These are phyloP conservation scores for Kazachstania sp. DNA, from an alignment of 1,139 yeast species.

Conservation along the genomic window DNA sequence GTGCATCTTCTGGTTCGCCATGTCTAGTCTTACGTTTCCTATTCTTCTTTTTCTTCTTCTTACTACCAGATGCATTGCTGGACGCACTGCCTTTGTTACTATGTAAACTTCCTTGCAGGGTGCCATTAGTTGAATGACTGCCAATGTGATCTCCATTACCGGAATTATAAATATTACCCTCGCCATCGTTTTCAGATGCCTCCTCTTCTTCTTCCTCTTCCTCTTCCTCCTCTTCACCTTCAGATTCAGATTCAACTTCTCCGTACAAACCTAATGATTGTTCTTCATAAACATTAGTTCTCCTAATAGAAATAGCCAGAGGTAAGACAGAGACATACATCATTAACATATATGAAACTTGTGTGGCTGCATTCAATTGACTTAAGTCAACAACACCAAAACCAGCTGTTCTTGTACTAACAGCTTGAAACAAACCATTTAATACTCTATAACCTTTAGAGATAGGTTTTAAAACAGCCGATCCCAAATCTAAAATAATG, in stretches of 20 bases:
- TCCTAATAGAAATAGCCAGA: constrained; percentile 86
- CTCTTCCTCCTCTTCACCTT: constrained; percentile 15
- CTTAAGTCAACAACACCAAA: constrained; percentile 64
- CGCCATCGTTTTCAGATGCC: constrained; percentile 14
- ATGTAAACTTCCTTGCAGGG: not conserved
- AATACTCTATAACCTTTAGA: constrained; percentile 63
- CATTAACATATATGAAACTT: constrained; percentile 90
- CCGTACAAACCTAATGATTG: constrained; percentile 83
- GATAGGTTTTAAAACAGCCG: constrained; percentile 39
- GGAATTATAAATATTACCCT: constrained; percentile 24
- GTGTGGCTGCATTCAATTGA: constrained; percentile 77
- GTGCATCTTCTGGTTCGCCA: constrained; percentile 5
- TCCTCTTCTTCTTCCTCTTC: constrained; percentile 24
- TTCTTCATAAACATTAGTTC: constrained; percentile 96
- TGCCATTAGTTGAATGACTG: constrained; percentile 6
- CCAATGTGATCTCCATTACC: constrained; percentile 11
- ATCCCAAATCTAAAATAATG: constrained; percentile 63
- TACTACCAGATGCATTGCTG: not conserved
- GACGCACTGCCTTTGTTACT: not conserved
- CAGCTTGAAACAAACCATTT: constrained; percentile 83
- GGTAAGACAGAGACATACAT: constrained; percentile 97
- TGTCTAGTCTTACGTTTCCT: constrained; percentile 3
- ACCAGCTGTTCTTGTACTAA: constrained; percentile 92
- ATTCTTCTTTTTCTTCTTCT: constrained; percentile 1
- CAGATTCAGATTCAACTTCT: constrained; percentile 33